Evolutionary conservation across 2,329 filamentous ascomycete genomes (phyloP).

Genomic region (Sporothrix curviconia): DNA sequence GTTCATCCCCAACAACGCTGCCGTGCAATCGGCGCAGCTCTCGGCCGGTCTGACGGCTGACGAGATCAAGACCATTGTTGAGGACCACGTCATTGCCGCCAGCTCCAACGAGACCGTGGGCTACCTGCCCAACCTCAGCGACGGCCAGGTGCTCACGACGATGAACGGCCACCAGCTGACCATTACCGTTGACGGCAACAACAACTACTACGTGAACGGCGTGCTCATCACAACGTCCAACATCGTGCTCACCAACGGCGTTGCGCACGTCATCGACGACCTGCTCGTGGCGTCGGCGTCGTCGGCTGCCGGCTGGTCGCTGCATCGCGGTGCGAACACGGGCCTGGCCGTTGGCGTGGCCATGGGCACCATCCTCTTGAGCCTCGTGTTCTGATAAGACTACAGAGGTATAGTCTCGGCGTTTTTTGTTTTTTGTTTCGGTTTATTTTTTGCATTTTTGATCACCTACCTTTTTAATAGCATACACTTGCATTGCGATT

Average conservation of each 20-base stretch:
- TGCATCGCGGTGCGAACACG: neutral
- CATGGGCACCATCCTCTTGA: neutral
- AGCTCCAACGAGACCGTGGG: slow-evolving; percentile 7
- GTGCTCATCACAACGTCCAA: slow-evolving; percentile 15
- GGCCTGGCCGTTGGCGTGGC: slow-evolving; percentile 5
- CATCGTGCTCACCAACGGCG: slow-evolving; percentile 17
- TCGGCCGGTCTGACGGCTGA: neutral
- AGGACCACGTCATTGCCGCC: slow-evolving; percentile 13
- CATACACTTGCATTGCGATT: neutral
- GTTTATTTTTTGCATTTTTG: neutral
- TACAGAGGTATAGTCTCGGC: too few relatives aligned
- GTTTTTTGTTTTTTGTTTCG: neutral
- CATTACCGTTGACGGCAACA: slow-evolving; percentile 14
- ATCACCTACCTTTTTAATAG: neutral
- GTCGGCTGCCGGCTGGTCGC: neutral
- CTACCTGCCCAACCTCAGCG: slow-evolving; percentile 15
- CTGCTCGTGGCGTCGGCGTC: slow-evolving; percentile 14
- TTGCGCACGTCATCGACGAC: slow-evolving; percentile 14
- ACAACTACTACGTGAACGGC: slow-evolving; percentile 18
- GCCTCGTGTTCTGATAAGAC: neutral
- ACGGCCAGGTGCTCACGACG: slow-evolving; percentile 16
- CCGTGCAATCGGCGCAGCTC: slow-evolving; percentile 14
- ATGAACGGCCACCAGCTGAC: slow-evolving; percentile 14
- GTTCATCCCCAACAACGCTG: slow-evolving; percentile 17
- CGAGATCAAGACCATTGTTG: slow-evolving; percentile 9